phyloP scores from a whole-genome alignment of 2,329 filamentous ascomycete genomes.

The Davidsoniella australis region DNA sequence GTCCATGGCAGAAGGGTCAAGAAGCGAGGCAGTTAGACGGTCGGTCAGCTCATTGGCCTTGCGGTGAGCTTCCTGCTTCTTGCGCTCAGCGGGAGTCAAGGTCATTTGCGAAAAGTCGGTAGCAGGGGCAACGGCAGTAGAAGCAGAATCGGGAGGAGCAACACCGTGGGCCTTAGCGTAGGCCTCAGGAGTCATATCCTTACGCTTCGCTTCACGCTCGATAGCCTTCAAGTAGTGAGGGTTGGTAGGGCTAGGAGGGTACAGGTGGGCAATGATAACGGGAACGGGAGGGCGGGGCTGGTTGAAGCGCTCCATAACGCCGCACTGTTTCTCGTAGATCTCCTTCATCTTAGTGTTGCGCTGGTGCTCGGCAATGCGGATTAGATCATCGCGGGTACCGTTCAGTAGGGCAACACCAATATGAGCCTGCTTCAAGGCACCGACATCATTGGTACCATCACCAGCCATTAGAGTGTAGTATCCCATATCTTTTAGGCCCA shows the following conservation, averaged over 20 bases:
- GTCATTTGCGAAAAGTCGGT: constrained; percentile 16
- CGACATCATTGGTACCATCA: constrained; percentile 96
- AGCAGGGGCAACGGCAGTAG: constrained; percentile 36
- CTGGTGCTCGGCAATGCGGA: constrained; percentile 80
- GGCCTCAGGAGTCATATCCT: constrained; percentile 47
- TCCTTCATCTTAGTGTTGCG: constrained; percentile 97
- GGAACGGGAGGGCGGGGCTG: constrained; percentile 86
- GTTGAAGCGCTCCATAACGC: constrained; percentile 88
- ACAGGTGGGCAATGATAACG: constrained; percentile 81
- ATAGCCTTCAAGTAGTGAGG: constrained; percentile 90
- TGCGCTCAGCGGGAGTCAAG: constrained; percentile 33
- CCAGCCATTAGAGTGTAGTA: constrained; percentile 98
- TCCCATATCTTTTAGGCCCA: constrained; percentile 86
- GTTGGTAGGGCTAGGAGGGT: constrained; percentile 76
- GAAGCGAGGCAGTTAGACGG: constrained; percentile 69
- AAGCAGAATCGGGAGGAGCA: constrained; percentile 44
- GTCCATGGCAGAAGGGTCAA: constrained; percentile 66
- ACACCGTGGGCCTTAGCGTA: constrained; percentile 36
- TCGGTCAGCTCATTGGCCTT: constrained; percentile 70
- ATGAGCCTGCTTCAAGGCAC: constrained; percentile 92
- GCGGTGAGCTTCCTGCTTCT: constrained; percentile 47
- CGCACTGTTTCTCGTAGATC: constrained; percentile 88
- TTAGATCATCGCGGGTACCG: constrained; percentile 78
- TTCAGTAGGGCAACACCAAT: constrained; percentile 93
- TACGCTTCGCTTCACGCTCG: constrained; percentile 66